Evolutionary conservation across 352 stramenopile species (phyloP), one percentile per base, ranked within the genome.

Genomic region (Phytophthora gonapodyides): DNA sequence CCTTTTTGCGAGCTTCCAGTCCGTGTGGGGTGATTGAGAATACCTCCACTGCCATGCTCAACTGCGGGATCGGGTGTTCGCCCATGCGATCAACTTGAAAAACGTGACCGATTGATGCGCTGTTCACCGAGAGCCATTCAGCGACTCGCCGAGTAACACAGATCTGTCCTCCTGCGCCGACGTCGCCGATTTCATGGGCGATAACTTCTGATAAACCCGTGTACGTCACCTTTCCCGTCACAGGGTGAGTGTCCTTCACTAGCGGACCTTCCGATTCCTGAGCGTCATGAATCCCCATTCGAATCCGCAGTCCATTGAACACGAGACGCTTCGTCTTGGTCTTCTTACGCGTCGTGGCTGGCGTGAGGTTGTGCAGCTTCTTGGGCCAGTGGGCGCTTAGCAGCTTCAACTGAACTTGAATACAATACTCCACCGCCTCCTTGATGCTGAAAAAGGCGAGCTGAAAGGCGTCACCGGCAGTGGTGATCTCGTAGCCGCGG

Each of bases 401-500:
- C 46, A 87, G 40, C 46, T 83, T 57, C 15, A 86, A 42, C 35
- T 89, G 80, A 9, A 87, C 70, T 15, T 80, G 61, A 5, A 78
- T 56, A 55, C 76, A 86, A 50, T 87, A 87, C 40, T 82, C 76
- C 9, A 85, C 76, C 0, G 80, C 80, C 36, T 85, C 76, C 21
- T 79, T 64, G 43, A 82, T 72, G 15, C 44, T 73, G 47, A 84
- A 78, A 37, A 88, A 87, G 2, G 80, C 75, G 12, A 89, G 72
- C 54, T 89, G 74, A 45, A 89, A 89, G 12, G 78, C 65, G 57
- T 87, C 76, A 11, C 76, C 78, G 5, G 57, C 68, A 9, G 78
- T 89, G 27, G 76, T 84, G 56, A 88, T 87, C 49, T 89, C 80
- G 49, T 88, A 88, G 2, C 77, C 71, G 17, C 54, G 72, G 38